A percentile compares a stretch with the other conserved stretches of the same genome.
Conservation (phyloP, 169 alveolate species). For the Eimeria falciformis region DNA sequence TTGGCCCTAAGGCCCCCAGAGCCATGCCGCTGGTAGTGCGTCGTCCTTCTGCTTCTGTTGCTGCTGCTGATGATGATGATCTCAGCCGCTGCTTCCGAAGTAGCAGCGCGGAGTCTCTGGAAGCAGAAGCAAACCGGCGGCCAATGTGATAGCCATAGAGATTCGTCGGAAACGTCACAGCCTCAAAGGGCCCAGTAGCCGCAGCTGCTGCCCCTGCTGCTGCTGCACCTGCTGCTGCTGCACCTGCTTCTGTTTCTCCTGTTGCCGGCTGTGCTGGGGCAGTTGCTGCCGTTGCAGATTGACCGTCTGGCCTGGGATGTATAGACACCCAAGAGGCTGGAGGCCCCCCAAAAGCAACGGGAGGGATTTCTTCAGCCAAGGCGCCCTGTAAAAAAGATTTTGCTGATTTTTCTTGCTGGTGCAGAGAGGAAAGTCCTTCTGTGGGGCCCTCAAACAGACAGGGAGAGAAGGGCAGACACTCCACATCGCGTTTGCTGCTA, state of each 20-base stretch:
- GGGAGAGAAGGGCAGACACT: constrained; percentile 10
- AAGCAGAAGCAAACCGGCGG: constrained; percentile 62
- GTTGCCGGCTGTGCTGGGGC: constrained; percentile 43
- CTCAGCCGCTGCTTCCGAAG: constrained; percentile 10
- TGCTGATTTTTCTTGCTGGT: constrained; percentile 8
- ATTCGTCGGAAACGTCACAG: constrained; percentile 41
- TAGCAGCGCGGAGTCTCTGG: constrained; percentile 62
- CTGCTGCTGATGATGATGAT: not conserved
- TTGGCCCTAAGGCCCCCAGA: not conserved
- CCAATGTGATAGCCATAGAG: constrained; percentile 60
- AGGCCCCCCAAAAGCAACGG: constrained; percentile 40
- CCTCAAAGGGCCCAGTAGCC: constrained; percentile 9
- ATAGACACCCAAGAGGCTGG: constrained; percentile 50
- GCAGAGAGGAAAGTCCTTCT: not conserved
- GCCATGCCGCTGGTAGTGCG: not conserved
- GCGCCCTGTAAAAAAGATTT: constrained; percentile 47
- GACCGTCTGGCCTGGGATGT: constrained; percentile 28
- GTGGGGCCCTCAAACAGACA: constrained; percentile 48
- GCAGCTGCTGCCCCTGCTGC: constrained; percentile 25
- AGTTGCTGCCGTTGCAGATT: constrained; percentile 13
- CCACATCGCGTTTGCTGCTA: not conserved
- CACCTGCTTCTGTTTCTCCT: not conserved
- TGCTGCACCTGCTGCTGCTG: not conserved
- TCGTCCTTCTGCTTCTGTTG: constrained; percentile 1
- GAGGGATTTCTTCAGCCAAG: constrained; percentile 31